These are phyloP conservation scores for Aureoboletus auriporus DNA, from an alignment of 768 basidiomycete genomes.

Conservation along the genomic window DNA sequence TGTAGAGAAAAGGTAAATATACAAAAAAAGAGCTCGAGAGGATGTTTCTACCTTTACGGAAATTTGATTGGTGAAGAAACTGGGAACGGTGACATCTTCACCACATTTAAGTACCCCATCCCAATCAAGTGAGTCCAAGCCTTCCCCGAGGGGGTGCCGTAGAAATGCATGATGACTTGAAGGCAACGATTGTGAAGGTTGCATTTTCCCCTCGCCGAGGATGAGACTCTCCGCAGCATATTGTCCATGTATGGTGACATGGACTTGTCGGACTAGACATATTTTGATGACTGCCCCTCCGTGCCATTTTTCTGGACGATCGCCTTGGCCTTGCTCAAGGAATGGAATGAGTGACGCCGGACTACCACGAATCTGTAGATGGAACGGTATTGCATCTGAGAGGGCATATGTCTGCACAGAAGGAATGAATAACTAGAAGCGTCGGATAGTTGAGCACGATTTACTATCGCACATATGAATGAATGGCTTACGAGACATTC, in stretches of 20 bases:
- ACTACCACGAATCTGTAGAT: conserved; percentile 55
- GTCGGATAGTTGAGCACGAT: not conserved
- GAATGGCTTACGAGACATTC: conserved; percentile 46
- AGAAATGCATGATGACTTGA: conserved; percentile 4
- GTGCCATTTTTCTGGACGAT: not conserved
- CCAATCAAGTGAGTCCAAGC: conserved; percentile 52
- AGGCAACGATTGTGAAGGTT: conserved; percentile 39
- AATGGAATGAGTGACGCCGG: conserved; percentile 44
- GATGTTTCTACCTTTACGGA: conserved; percentile 43
- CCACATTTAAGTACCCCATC: conserved; percentile 47
- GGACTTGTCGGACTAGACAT: conserved; percentile 49
- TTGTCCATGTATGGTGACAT: conserved; percentile 30
- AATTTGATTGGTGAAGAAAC: conserved; percentile 45
- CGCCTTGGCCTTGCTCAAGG: conserved; percentile 24
- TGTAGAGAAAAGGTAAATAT: not conserved
- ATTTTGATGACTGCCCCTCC: conserved; percentile 38
- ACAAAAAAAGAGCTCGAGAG: not conserved
- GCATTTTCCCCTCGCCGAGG: conserved; percentile 48
- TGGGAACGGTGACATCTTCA: conserved; percentile 37
- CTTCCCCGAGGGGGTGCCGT: conserved; percentile 16
- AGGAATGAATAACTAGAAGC: conserved; percentile 55
- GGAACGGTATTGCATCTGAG: conserved; percentile 57
- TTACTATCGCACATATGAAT: not conserved
- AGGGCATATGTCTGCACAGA: conserved; percentile 50
- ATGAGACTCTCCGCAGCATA: conserved; percentile 11